Evolutionary conservation across 192 early-diverging fungal genomes (phyloP), one percentile per base, ranked within the genome.

Genomic region (Entophlyctis helioformis): DNA sequence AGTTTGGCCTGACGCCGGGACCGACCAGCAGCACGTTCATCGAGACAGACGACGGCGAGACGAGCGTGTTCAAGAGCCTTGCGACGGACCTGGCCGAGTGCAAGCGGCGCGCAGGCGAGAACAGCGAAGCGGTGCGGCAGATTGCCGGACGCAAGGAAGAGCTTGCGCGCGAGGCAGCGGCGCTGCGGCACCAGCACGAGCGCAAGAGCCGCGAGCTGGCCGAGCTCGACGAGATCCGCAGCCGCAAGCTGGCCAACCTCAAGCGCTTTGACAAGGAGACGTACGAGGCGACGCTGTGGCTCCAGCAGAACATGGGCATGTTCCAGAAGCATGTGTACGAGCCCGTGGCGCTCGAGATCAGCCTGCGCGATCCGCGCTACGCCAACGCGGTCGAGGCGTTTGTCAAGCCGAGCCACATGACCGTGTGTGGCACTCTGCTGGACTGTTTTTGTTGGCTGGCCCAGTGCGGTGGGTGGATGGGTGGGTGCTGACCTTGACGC

Each of bases 311-410:
- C 48, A 60, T 63, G 18, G 29, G 56, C 10, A 8, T 54, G 50
- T 94, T 96, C 39, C 39, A 67, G 38, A 72, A 77, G 41, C 64
- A 65, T 11, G 77, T 96, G 7, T 85, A 76, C 60, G 70, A 76
- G 12, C 93, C 91, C 0, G 54, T 82, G 1, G 69, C 72, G 23
- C 41, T 94, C 20, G 80, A 83, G 41, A 63, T 90, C 10, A 79
- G 83, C 25, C 57, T 86, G 18, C 80, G 66, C 20, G 69, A 90
- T 49, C 46, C 62, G 24, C 51, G 48, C 4, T 80, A 76, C 50
- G 81, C 82, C 1, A 44, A 54, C 22, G 65, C 78, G n/a, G 45
- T 96, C 11, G 93, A 96, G 44, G 48, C 62, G 1, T 43, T 66
- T 24, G 53, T 72, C 18, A 31, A 36, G 33, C 12, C 44, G 11